A percentile compares a stretch with the other conserved stretches of the same genome.
Conservation (phyloP, 805 yeast species). For the Myxozyma mucilagina region DNA sequence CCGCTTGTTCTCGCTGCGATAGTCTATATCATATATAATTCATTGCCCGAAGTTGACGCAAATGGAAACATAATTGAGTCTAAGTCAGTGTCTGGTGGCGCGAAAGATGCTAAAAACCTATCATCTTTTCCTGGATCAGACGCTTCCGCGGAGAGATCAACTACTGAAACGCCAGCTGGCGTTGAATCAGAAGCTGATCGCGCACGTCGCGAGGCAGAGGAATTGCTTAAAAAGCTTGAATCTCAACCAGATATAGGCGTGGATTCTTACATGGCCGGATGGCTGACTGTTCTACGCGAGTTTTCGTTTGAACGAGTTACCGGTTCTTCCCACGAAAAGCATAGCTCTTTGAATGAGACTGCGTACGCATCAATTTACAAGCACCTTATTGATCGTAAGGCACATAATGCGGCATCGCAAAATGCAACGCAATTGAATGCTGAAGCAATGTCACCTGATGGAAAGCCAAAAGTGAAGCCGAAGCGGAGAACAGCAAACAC, state of each 20-base stretch:
- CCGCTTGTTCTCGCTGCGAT: constrained; percentile 54
- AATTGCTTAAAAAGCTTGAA: constrained; percentile 56
- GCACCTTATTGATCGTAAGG: constrained; percentile 43
- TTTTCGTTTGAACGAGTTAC: constrained; percentile 38
- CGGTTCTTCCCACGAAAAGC: constrained; percentile 31
- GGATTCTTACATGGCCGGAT: constrained; percentile 62
- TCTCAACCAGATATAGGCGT: constrained; percentile 63
- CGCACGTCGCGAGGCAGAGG: constrained; percentile 49
- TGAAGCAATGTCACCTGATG: constrained; percentile 32
- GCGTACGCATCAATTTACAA: constrained; percentile 65
- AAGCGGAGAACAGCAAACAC: constrained; percentile 33
- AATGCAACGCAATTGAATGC: neutral
- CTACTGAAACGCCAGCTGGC: too few relatives aligned
- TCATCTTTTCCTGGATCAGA: neutral
- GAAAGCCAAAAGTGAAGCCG: constrained; percentile 43
- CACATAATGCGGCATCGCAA: constrained; percentile 6
- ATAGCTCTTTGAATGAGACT: constrained; percentile 46
- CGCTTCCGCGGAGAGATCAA: neutral
- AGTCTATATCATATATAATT: constrained; percentile 44
- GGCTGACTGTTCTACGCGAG: constrained; percentile 83
- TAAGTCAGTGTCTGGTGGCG: too few relatives aligned
- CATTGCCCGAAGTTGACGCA: constrained; percentile 39
- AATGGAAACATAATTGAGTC: constrained; percentile 20
- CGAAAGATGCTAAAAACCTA: constrained; percentile 24
- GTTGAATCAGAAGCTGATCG: constrained; percentile 5